These are phyloP conservation scores for Yamadazyma scolyti DNA, from an alignment of 805 yeast genomes.

Conservation along the genomic window DNA sequence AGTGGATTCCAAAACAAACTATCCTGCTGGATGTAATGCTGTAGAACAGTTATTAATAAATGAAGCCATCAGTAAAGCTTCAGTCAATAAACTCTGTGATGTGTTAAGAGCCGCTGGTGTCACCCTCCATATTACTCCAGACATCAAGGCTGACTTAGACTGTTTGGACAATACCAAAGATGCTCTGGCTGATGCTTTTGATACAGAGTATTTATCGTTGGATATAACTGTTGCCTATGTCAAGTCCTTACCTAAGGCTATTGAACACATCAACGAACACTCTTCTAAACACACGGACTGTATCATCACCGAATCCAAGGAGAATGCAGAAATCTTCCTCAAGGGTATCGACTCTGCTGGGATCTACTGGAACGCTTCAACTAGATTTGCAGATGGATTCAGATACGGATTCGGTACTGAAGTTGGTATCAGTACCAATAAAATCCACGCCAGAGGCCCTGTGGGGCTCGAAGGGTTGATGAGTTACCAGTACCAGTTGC, in stretches of 20 bases:
- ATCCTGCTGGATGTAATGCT: slow-evolving; percentile 99
- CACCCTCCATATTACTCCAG: slow-evolving; percentile 62
- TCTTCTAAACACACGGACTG: slow-evolving; percentile 97
- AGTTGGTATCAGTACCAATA: slow-evolving; percentile 95
- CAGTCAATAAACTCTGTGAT: slow-evolving; percentile 11
- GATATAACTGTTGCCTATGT: slow-evolving; percentile 76
- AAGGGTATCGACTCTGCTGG: slow-evolving; percentile 92
- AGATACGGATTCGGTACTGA: slow-evolving; percentile 98
- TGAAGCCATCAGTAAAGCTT: slow-evolving; percentile 27
- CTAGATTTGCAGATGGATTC: slow-evolving; percentile 98
- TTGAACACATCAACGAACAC: slow-evolving; percentile 79
- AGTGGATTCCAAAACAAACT: slow-evolving; percentile 89
- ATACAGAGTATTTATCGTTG: slow-evolving; percentile 76
- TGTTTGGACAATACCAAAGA: slow-evolving; percentile 30
- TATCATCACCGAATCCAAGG: slow-evolving; percentile 74
- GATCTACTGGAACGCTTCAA: slow-evolving; percentile 96
- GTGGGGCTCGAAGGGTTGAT: slow-evolving; percentile 97
- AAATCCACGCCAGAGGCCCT: slow-evolving; percentile 98
- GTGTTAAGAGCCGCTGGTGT: slow-evolving; percentile 55
- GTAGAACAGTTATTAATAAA: slow-evolving; percentile 80
- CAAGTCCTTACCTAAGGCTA: slow-evolving; percentile 63
- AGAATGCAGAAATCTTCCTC: slow-evolving; percentile 70
- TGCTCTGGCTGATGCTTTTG: slow-evolving; percentile 67
- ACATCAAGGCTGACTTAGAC: slow-evolving; percentile 33
- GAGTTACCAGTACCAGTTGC: slow-evolving; percentile 88